These are phyloP conservation scores for Flaveria linearis DNA, from an alignment of 129 eudicot species.

Conservation along the genomic window DNA sequence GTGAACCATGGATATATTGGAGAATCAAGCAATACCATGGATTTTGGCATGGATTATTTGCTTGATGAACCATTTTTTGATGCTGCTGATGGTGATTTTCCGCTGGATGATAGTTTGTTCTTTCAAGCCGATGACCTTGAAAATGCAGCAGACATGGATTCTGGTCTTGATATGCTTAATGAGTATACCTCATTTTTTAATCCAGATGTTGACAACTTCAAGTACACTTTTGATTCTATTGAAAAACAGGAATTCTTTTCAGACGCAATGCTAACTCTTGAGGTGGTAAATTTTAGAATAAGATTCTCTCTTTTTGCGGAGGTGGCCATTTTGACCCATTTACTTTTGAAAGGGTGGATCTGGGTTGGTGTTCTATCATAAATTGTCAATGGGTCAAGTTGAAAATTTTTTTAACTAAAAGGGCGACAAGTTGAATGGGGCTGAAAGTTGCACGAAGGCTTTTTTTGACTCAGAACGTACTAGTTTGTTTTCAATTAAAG, in stretches of 20 bases:
- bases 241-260: constrained; percentile 38
- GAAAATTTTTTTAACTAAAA: neutral
- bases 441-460: neutral
- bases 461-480: neutral
- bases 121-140: constrained; percentile 67
- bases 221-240: constrained; percentile 35
- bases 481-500: neutral
- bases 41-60: constrained; percentile 43
- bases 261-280: constrained; percentile 34
- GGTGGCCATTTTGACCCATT: constrained; percentile 8
- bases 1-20: constrained; percentile 48
- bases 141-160: constrained; percentile 38
- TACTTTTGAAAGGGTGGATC: neutral
- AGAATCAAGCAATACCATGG: constrained; percentile 41
- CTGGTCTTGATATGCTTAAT: constrained; percentile 54
- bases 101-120: constrained; percentile 53
- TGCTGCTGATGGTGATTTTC: constrained; percentile 42
- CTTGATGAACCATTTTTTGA: constrained; percentile 59
- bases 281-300: constrained; percentile 41
- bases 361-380: neutral
- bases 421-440: neutral
- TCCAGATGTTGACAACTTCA: constrained; percentile 46
- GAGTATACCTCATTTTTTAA: constrained; percentile 61
- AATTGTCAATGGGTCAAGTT: neutral
- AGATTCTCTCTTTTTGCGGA: neutral